Percentiles rank a stretch among this genome's conserved stretches.
phyloP scores from a whole-genome alignment of 495 filamentous ascomycete species.

The Trypethelium eluteriae region DNA sequence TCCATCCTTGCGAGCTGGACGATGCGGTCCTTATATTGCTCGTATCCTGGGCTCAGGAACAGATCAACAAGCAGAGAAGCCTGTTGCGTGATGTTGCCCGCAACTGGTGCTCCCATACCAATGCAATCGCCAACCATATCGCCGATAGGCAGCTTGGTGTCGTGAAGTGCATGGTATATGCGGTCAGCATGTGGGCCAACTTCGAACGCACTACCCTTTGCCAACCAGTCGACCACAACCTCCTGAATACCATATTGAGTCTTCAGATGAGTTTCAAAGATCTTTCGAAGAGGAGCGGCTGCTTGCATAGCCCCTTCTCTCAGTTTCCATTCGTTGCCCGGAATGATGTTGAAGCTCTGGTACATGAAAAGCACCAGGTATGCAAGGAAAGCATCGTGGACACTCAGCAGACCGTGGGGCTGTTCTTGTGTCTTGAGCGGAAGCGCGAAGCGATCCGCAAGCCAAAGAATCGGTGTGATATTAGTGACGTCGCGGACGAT shows the following conservation, averaged over 20 bases:
- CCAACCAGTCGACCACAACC: conserved; percentile 24
- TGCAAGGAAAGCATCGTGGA: conserved; percentile 24
- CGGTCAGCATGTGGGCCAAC: conserved; percentile 34
- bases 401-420: conserved; percentile 21
- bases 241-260: conserved; percentile 31
- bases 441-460: conserved; percentile 29
- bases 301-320: conserved; percentile 27
- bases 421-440: conserved; percentile 27
- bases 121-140: conserved; percentile 30
- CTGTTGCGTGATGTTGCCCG: conserved; percentile 29
- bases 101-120: conserved; percentile 26
- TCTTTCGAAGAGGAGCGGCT: conserved; percentile 24
- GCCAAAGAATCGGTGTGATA: conserved; percentile 29
- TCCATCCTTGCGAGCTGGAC: conserved; percentile 29
- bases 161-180: conserved; percentile 29
- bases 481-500: conserved; percentile 40
- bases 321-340: conserved; percentile 30
- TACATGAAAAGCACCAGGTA: conserved; percentile 28
- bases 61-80: conserved; percentile 29
- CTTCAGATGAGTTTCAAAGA: conserved; percentile 36
- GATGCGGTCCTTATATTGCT: conserved; percentile 29
- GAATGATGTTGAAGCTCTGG: conserved; percentile 31
- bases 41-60: conserved; percentile 27
- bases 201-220: conserved; percentile 35
- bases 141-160: conserved; percentile 20